Conservation (phyloP, 2,329 filamentous ascomycete species). For the Chaetomium olivaceum region DNA sequence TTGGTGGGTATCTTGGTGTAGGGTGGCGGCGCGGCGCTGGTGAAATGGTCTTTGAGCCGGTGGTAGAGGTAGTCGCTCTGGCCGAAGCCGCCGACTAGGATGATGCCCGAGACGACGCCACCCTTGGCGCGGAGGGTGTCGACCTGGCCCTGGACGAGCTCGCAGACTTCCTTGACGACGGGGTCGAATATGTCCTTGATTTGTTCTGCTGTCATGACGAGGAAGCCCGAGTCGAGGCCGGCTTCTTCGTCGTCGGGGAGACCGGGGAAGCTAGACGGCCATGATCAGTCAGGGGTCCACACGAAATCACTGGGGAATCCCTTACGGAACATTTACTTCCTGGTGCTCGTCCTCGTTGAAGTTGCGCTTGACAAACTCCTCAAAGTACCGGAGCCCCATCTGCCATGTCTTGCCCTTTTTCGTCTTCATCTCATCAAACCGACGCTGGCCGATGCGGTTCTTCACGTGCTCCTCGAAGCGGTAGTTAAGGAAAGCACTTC, state of each 20-base stretch:
- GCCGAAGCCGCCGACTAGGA: constrained; percentile 79
- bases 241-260: constrained; percentile 74
- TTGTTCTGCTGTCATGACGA: constrained; percentile 69
- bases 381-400: constrained; percentile 76
- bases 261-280: constrained; percentile 62
- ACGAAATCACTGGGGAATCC: constrained; percentile 20
- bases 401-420: constrained; percentile 81
- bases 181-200: constrained; percentile 75
- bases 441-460: constrained; percentile 62
- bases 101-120: constrained; percentile 69
- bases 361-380: constrained; percentile 82
- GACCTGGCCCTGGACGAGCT: constrained; percentile 68
- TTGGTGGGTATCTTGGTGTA: constrained; percentile 73
- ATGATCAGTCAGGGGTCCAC: constrained; percentile 25
- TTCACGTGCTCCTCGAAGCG: constrained; percentile 77
- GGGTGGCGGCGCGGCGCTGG: constrained; percentile 56
- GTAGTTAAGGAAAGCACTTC: constrained; percentile 78
- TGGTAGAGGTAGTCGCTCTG: constrained; percentile 76
- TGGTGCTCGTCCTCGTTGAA: constrained; percentile 77
- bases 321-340: constrained; percentile 73
- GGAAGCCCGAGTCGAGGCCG: constrained; percentile 73
- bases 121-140: constrained; percentile 62
- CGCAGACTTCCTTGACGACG: constrained; percentile 69
- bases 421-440: constrained; percentile 73
- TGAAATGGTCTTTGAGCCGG: constrained; percentile 68